phyloP scores from a whole-genome alignment of 169 alveolate species.

The Eimeria falciformis region DNA sequence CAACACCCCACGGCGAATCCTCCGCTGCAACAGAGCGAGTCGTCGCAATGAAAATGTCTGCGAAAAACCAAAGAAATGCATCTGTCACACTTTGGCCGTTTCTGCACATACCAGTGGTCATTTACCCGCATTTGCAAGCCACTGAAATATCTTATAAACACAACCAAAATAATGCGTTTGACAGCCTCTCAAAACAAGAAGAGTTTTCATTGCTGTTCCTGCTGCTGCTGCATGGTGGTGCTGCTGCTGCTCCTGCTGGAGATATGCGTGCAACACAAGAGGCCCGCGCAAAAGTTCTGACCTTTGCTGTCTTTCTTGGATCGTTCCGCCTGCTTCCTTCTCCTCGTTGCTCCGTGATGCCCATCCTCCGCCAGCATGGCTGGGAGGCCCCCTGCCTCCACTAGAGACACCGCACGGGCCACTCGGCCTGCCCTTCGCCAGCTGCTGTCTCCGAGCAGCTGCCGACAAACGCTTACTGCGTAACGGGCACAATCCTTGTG shows the following conservation, averaged over 20 bases:
- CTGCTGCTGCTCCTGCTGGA: not conserved
- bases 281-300: not conserved
- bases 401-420: not conserved
- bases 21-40: slow-evolving; percentile 7
- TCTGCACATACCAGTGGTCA: not conserved
- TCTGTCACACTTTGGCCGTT: not conserved
- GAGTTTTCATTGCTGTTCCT: no score
- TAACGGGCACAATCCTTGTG: not conserved
- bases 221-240: no score
- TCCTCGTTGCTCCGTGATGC: not conserved
- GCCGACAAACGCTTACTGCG: not conserved
- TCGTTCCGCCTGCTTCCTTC: not conserved
- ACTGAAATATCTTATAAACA: no score
- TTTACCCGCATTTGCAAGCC: no score
- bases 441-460: not conserved
- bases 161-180: no score
- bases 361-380: not conserved
- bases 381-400: not conserved
- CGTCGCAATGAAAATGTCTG: not conserved
- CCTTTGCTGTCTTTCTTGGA: not conserved
- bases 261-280: not conserved
- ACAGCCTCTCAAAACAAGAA: no score
- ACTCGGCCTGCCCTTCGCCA: not conserved
- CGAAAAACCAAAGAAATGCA: not conserved
- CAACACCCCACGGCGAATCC: slow-evolving; percentile 1